Base-by-base conservation (phyloP, 2,329 filamentous ascomycete species). In the Nemania diffusa region DNA sequence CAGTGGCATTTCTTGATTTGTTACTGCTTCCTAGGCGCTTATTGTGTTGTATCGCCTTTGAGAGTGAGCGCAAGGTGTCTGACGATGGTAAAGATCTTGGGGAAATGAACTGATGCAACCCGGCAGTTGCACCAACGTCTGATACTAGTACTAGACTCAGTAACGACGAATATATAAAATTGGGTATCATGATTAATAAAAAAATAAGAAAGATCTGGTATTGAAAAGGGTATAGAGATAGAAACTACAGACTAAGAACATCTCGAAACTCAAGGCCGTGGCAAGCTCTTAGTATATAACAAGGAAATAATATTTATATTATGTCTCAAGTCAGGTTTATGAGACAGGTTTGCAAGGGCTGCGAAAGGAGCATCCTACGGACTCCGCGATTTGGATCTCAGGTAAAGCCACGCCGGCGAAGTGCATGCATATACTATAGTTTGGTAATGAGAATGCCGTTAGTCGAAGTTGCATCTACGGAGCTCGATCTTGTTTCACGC, bases 1-100 rank as follows among this genome's bases (percentile, higher is more conserved):
- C 72, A 0, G 75, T 77, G 56, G 73, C 77, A 55, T 78, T 79
- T 29, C 71, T 73, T 26, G 73, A 70, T 3, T 70, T 65, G 1
- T 22, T 57, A 27, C 62, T 50, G 11, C 62, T 46, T 44, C 65
- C 57, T 6, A 34, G 46, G 15, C 64, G 27, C 20, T 26, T 64
- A 7, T 11, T 57, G 24, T 22, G 52, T 15, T 59, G 40, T 27
- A 62, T 32, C 9, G 61, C 57, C 24, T 37, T 65, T 37, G 57
- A 57, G 37, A 67, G 37, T n/a, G 57, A 29, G 29, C 24, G 53
- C n/a, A 56, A 44, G 13, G 40, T 40, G 22, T 69, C 37, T 34
- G 42, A 24, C 15, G 40, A n/a, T 32, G 56, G 37, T 24, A 46
- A 15, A 3, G 2, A 48, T 34, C n/a, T 51, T 27, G 51, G 56